A percentile compares a stretch with the other conserved stretches of the same genome.
Evolutionary conservation across 192 early-diverging fungal genomes (phyloP).

Genomic region (Backusella mclennaniae): DNA sequence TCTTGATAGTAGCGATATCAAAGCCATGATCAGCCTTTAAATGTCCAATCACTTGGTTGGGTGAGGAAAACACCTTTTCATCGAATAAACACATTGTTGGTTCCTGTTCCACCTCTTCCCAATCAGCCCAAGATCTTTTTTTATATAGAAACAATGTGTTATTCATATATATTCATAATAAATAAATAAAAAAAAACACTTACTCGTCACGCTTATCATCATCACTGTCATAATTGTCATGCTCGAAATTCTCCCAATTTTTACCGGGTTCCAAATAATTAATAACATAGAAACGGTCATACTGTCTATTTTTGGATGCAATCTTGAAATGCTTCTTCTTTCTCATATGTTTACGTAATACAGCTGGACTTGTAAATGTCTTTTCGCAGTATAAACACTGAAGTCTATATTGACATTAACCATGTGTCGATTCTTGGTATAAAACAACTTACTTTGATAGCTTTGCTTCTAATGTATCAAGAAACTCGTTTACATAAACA

Average conservation of each 20-base stretch:
- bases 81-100: slow-evolving; percentile 85
- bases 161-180: no score
- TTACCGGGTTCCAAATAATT: slow-evolving; percentile 90
- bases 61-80: slow-evolving; percentile 52
- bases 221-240: slow-evolving; percentile 75
- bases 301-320: slow-evolving; percentile 82
- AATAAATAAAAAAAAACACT: slow-evolving; percentile 15
- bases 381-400: slow-evolving; percentile 95
- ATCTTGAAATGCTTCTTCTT: slow-evolving; percentile 99
- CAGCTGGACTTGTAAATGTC: slow-evolving; percentile 81
- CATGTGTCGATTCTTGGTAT: not conserved
- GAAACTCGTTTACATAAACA: slow-evolving; percentile 79
- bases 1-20: slow-evolving; percentile 62
- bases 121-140: slow-evolving; percentile 71
- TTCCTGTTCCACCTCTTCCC: slow-evolving; percentile 68
- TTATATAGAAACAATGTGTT: no score
- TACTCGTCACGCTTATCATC: slow-evolving; percentile 67
- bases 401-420: slow-evolving; percentile 35
- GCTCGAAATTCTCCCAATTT: slow-evolving; percentile 88
- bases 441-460: slow-evolving; percentile 49
- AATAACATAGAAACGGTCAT: slow-evolving; percentile 93
- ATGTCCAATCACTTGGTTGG: slow-evolving; percentile 67
- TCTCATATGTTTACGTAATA: slow-evolving; percentile 95
- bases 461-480: slow-evolving; percentile 73
- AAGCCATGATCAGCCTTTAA: slow-evolving; percentile 77